phyloP scores from a whole-genome alignment of 352 stramenopile species.

The Salisapilia sapeloensis region DNA sequence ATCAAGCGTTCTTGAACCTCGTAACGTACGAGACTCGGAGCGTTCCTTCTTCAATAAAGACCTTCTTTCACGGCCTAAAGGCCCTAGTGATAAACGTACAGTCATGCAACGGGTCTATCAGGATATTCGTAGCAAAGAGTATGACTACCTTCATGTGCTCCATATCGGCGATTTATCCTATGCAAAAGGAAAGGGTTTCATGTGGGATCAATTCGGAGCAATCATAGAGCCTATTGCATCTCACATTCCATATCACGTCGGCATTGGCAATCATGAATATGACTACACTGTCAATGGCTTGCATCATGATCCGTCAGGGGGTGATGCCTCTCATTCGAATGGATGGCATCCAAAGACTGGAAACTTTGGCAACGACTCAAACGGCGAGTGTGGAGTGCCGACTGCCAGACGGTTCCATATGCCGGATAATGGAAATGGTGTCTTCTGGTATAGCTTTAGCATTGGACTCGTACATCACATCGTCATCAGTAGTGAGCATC shows the following conservation, averaged over 20 bases:
- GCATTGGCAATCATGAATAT: slow-evolving; percentile 70
- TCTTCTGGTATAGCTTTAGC: slow-evolving; percentile 14
- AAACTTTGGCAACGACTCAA: slow-evolving; percentile 14
- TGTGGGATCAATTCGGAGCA: slow-evolving; percentile 71
- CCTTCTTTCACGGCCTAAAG: slow-evolving; percentile 6
- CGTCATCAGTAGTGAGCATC: slow-evolving; percentile 12
- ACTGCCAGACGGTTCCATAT: slow-evolving; percentile 33
- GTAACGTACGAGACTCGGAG: too few species aligned
- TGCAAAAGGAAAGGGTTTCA: slow-evolving; percentile 26
- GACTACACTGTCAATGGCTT: slow-evolving; percentile 38
- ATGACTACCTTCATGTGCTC: slow-evolving; percentile 29
- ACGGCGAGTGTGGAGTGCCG: slow-evolving; percentile 57
- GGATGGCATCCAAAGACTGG: slow-evolving; percentile 10
- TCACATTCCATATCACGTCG: slow-evolving; percentile 63
- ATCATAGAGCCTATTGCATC: slow-evolving; percentile 56
- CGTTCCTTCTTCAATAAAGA: slow-evolving; percentile 3
- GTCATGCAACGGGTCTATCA: slow-evolving; percentile 16
- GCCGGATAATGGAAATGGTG: slow-evolving; percentile 11
- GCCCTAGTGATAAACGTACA: too few species aligned
- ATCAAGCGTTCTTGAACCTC: slow-evolving; percentile 5
- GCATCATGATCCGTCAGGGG: slow-evolving; percentile 32
- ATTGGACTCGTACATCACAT: slow-evolving; percentile 10
- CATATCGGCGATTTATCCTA: slow-evolving; percentile 71
- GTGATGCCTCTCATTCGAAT: slow-evolving; percentile 5
- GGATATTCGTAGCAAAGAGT: slow-evolving; percentile 7